phyloP scores from a whole-genome alignment of 2,329 filamentous ascomycete genomes.

The Ophiocordyceps robertsii region DNA sequence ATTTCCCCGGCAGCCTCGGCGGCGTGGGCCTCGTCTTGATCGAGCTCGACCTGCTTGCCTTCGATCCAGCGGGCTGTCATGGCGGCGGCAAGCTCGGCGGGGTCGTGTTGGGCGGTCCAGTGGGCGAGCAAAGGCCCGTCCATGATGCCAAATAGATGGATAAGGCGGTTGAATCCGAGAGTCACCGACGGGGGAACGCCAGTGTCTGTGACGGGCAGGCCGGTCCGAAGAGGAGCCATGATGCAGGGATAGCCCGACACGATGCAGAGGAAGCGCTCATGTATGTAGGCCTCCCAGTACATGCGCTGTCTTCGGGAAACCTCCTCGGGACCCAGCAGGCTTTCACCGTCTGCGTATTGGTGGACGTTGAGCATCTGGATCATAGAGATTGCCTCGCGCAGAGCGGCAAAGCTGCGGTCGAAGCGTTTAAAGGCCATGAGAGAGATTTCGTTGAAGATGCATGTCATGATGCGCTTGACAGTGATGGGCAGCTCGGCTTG shows the following conservation, averaged over 20 bases:
- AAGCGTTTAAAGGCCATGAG: slow-evolving; percentile 31
- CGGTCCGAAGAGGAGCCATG: slow-evolving; percentile 17
- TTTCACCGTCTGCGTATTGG: slow-evolving; percentile 16
- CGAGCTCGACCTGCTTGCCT: slow-evolving; percentile 24
- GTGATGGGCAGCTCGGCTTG: slow-evolving; percentile 23
- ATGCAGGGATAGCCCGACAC: slow-evolving; percentile 29
- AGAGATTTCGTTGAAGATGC: slow-evolving; percentile 36
- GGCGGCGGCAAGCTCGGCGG: slow-evolving; percentile 7
- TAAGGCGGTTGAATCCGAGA: slow-evolving; percentile 22
- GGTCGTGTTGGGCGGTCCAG: slow-evolving; percentile 19
- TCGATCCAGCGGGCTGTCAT: slow-evolving; percentile 26
- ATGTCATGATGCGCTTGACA: slow-evolving; percentile 32
- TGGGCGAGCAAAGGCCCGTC: slow-evolving; percentile 23
- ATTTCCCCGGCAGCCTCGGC: slow-evolving; percentile 14
- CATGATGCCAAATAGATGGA: slow-evolving; percentile 22
- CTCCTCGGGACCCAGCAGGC: slow-evolving; percentile 5
- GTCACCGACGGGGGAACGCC: slow-evolving; percentile 21
- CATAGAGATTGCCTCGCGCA: slow-evolving; percentile 32
- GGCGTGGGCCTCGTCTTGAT: slow-evolving; percentile 20
- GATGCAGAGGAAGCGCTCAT: slow-evolving; percentile 35
- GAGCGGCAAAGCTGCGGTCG: slow-evolving; percentile 32
- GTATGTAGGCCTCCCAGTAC: slow-evolving; percentile 12
- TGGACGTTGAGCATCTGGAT: slow-evolving; percentile 29
- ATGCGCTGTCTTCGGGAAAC: slow-evolving; percentile 8
- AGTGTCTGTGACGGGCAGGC: slow-evolving; percentile 16